Evolutionary conservation across 257 asterid species (phyloP).

Genomic region (Ballota nigra): DNA sequence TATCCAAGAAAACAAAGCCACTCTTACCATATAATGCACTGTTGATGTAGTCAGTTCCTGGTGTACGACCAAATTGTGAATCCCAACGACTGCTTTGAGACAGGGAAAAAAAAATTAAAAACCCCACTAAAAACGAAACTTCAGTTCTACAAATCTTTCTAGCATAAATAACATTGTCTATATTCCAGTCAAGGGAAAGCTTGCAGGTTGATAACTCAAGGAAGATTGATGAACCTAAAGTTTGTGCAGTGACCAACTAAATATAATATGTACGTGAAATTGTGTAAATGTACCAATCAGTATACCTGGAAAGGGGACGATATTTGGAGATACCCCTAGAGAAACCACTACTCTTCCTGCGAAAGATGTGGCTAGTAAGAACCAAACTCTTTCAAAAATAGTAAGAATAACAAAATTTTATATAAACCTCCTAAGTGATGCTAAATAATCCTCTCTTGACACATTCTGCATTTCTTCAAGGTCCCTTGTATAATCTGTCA

Average conservation of each 20-base stretch:
- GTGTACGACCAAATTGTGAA: constrained; percentile 60
- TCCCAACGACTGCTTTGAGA: constrained; percentile 72
- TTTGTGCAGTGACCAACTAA: neutral
- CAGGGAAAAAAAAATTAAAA: constrained; percentile 12
- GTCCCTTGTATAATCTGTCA: constrained; percentile 90
- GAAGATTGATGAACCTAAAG: neutral
- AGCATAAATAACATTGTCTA: constrained; percentile 12
- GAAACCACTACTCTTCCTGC: constrained; percentile 99
- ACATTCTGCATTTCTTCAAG: constrained; percentile 98
- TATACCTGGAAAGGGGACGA: constrained; percentile 93
- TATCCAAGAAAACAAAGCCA: constrained; percentile 4
- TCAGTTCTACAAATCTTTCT: constrained; percentile 2
- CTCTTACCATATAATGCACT: constrained; percentile 62
- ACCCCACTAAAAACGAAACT: neutral
- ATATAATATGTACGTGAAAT: neutral
- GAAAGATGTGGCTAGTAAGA: constrained; percentile 29
- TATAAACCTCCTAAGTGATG: constrained; percentile 86
- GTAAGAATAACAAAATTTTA: neutral
- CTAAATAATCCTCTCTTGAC: constrained; percentile 94
- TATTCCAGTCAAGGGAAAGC: constrained; percentile 13
- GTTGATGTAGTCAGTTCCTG: constrained; percentile 67
- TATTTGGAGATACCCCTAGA: constrained; percentile 90
- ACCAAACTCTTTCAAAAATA: constrained; percentile 10
- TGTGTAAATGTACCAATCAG: constrained; percentile 4
- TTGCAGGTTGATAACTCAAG: neutral